Base-by-base conservation (phyloP, 345 rosid genomes). In the Acer campestre region DNA sequence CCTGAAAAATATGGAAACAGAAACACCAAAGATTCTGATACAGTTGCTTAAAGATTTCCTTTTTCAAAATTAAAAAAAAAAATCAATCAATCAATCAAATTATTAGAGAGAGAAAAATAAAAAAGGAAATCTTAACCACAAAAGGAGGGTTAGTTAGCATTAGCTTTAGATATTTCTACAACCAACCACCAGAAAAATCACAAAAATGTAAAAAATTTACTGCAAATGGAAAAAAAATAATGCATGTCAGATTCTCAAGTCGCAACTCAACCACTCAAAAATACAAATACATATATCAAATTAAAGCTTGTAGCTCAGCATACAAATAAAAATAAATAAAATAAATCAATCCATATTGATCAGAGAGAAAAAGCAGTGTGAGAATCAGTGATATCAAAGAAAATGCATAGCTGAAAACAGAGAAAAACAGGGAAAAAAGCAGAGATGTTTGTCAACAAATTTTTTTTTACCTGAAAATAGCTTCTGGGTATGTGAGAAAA, bases 101-200 rank as follows among this genome's bases (percentile, higher is more conserved):
- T 48, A 64, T 59, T 42, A 55, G 65, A 67, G 25, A 53, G 78
- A 67, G 78, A 75, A 67, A 67, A 16, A 14, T 35, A 35, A 35
- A 35, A 35, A 35, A 35, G 38, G 44, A 16, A 53, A 44, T 53
- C 10, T 10, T 75, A 11, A 40, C 72, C 23, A 67, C 53, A 67
- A 40, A 75, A 53, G 40, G 55, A 46, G 29, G 12, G 53, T 51
- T 66, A 35, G 71, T 20, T 75, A 51, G 71, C 71, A 13, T n/a
- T 14, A 75, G 27, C 0, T n/a, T n/a, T 25, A 25, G 35, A 51
- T 13, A 49, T 51, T 35, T 18, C 58, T 3, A 4, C 69, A 29
- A 48, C n/a, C 13, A 48, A 35, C 62, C 70, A 75, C 62, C 62
- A 49, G 12, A 64, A 49, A 42, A 3, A 64, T 49, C 16, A 51